phyloP scores from a whole-genome alignment of 805 yeast genomes.

The Monosporozyma unispora region DNA sequence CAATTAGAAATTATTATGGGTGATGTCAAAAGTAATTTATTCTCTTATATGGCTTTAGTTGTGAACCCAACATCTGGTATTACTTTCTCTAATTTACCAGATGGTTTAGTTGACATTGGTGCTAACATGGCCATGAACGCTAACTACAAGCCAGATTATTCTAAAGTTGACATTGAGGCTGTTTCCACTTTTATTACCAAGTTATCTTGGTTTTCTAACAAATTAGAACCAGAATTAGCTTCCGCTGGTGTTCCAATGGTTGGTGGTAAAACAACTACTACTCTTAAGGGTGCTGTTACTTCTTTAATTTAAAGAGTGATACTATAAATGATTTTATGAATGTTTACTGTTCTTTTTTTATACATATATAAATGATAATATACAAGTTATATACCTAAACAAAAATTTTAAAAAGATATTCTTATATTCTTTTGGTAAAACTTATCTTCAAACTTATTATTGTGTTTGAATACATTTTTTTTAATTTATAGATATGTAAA shows the following conservation, averaged over 20 bases:
- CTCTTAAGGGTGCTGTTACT: no score
- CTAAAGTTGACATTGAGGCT: conserved; percentile 20
- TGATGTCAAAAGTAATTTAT: conserved; percentile 10
- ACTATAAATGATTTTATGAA: no score
- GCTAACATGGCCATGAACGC: conserved; percentile 24
- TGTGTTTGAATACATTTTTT: background rate
- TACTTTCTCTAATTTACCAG: conserved; percentile 9
- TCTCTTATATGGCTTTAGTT: conserved; percentile 9
- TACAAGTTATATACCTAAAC: no score
- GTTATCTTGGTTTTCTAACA: conserved; percentile 30
- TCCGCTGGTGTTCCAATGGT: conserved; percentile 2
- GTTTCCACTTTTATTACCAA: conserved; percentile 22
- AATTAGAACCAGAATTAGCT: conserved; percentile 15
- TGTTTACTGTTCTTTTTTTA: no score
- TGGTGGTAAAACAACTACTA: background rate
- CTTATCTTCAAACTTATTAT: background rate
- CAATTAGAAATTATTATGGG: conserved; percentile 11
- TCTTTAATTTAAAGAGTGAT: no score
- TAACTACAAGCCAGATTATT: conserved; percentile 29
- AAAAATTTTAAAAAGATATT: no score
- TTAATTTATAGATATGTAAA: background rate
- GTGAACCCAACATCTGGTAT: conserved; percentile 7
- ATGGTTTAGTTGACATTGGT: conserved; percentile 14
- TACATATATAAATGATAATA: no score
- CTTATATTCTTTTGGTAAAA: no score